phyloP scores from a whole-genome alignment of 2,329 filamentous ascomycete species.

The Saccharata proteae region DNA sequence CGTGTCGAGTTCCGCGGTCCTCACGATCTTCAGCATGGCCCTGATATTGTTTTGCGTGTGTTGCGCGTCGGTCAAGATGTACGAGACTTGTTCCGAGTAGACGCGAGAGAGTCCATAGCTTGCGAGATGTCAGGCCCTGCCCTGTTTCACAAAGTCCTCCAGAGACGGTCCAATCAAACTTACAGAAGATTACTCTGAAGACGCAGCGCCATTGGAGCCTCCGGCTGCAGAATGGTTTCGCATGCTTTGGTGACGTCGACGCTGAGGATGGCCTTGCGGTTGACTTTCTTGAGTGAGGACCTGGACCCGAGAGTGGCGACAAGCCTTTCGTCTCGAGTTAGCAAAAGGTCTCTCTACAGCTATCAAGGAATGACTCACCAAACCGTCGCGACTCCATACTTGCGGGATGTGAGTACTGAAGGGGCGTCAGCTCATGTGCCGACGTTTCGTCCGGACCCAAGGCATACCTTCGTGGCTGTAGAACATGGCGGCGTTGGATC shows the following conservation, averaged over 20 bases:
- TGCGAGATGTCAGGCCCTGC: no score
- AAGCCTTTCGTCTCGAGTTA: conserved; percentile 51
- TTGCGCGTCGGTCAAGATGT: conserved; percentile 71
- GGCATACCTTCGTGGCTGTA: conserved; percentile 84
- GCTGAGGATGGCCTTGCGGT: conserved; percentile 73
- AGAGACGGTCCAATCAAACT: no score
- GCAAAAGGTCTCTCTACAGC: conserved; percentile 8
- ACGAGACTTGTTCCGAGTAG: conserved; percentile 75
- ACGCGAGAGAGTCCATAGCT: conserved; percentile 64
- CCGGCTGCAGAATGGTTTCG: conserved; percentile 73
- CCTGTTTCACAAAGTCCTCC: no score
- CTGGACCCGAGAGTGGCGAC: conserved; percentile 76
- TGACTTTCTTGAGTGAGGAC: conserved; percentile 59
- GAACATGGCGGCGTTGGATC: conserved; percentile 81
- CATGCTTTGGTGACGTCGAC: conserved; percentile 83
- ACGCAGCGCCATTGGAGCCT: conserved; percentile 76
- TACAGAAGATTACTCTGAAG: conserved; percentile 80
- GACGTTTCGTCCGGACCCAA: neutral
- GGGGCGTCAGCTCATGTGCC: conserved; percentile 13
- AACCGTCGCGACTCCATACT: conserved; percentile 88
- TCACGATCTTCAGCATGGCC: conserved; percentile 48
- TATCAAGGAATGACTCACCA: conserved; percentile 52
- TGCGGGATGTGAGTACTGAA: conserved; percentile 64
- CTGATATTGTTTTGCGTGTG: conserved; percentile 63
- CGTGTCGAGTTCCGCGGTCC: conserved; percentile 52